Evolutionary conservation across 1,139 yeast species (phyloP).

Genomic region (Lodderomyces pseudojiufengensis): DNA sequence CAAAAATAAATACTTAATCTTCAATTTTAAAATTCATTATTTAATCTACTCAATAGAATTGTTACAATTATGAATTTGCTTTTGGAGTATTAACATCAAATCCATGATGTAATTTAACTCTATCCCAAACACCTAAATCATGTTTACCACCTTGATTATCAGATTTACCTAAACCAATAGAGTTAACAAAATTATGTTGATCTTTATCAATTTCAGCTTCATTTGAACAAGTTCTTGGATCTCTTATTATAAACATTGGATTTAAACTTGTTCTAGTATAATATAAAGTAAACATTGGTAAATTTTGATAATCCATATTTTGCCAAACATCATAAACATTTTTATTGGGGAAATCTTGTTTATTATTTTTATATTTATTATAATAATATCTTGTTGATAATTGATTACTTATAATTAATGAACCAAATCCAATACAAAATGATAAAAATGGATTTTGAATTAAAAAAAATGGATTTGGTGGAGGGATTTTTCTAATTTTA

Average conservation of each 20-base stretch:
- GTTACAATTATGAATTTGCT: too few relatives aligned
- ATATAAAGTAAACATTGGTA: conserved; percentile 35
- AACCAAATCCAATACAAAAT: conserved; percentile 27
- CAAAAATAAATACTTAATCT: too few relatives aligned
- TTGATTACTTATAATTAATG: conserved; percentile 25
- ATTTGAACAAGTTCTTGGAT: conserved; percentile 32
- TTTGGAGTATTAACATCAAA: conserved; percentile 11
- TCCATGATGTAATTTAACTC: conserved; percentile 30
- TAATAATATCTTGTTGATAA: conserved; percentile 24
- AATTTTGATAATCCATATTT: conserved; percentile 35
- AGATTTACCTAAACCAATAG: conserved; percentile 10
- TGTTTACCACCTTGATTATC: conserved; percentile 10
- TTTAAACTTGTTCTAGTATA: conserved; percentile 33
- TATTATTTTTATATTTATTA: conserved; percentile 10
- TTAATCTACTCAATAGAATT: too few relatives aligned
- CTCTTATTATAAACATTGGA: conserved; percentile 32
- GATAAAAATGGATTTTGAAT: conserved; percentile 35
- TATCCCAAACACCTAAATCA: conserved; percentile 29
- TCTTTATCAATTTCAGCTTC: conserved; percentile 23
- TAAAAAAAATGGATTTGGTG: conserved; percentile 8
- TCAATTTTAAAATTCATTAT: too few relatives aligned
- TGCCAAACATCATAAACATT: conserved; percentile 31
- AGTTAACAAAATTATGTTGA: conserved; percentile 13
- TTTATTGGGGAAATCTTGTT: conserved; percentile 4
- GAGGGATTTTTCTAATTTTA: conserved; percentile 9